phyloP scores from a whole-genome alignment of 495 filamentous ascomycete genomes.

The Aspergillus nanangensis region DNA sequence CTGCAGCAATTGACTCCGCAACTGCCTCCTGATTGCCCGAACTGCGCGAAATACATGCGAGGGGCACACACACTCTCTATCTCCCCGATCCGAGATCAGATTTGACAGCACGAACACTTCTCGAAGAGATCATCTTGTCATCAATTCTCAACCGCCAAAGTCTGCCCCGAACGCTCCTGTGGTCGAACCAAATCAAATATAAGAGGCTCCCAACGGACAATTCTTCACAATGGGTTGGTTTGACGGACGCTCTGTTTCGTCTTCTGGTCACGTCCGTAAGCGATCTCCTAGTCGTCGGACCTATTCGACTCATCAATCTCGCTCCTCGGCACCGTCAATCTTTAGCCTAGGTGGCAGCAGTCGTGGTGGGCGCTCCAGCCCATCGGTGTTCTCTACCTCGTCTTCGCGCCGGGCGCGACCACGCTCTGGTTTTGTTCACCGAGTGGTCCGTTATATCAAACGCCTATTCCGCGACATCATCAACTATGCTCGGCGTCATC shows the following conservation, averaged over 20 bases:
- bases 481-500: constrained; percentile 72
- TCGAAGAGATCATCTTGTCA: no score
- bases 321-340: constrained; percentile 46
- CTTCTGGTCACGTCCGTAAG: constrained; percentile 25
- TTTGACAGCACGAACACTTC: no score
- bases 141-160: neutral
- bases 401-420: constrained; percentile 58
- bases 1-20: constrained; percentile 26
- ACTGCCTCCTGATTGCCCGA: constrained; percentile 17
- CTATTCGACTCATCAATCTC: constrained; percentile 33
- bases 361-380: constrained; percentile 29
- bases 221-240: constrained; percentile 47
- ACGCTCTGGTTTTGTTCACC: constrained; percentile 68
- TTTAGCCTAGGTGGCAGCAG: constrained; percentile 43
- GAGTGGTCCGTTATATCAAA: constrained; percentile 64
- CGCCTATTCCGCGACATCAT: constrained; percentile 69
- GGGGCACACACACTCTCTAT: constrained; percentile 10
- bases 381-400: constrained; percentile 58
- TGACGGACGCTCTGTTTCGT: constrained; percentile 32
- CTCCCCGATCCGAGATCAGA: no score
- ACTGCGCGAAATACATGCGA: constrained; percentile 5
- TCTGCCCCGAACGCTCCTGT: no score
- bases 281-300: constrained; percentile 35
- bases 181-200: no score
- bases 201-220: neutral